Evolutionary conservation across 202 grass and related monocot genomes (phyloP), one percentile per base, ranked within the genome.

Genomic region (Panicum virgatum): DNA sequence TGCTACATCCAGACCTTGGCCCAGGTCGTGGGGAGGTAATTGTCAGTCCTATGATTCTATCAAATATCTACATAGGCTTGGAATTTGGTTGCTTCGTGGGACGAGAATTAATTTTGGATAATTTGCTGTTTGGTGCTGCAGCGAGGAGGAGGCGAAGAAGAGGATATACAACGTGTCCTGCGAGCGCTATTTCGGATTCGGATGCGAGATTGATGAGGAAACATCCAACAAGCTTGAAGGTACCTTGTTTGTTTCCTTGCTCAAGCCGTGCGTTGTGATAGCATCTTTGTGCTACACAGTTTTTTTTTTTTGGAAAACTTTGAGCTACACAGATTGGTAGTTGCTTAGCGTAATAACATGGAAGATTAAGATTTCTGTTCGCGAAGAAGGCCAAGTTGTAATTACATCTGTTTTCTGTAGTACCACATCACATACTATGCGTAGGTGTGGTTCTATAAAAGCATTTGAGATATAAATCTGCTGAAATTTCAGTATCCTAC

Each of bases 181-280:
- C 11, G 94, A 97, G 43, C 88, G 92, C 1, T 97, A 97, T 63
- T 97, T 94, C 51, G 94, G 92, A 12, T 97, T 97, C 20, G 95
- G 92, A 20, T 97, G 95, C 57, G 90, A 94, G 73, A 91, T 97
- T 83, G 94, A 94, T 62, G 90, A 97, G 71, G 92, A 92, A 38
- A 94, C 92, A 2, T 97, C 92, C 7, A 97, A 94, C 85, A 97
- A 94, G 81, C 83, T 94, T 2, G 91, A 94, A 94, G 94, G 92
- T 94, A 25, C 0, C 8, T 7, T 34, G 42, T 11, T 62, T 45
- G 2, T 6, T 85, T 80, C n/a, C 37, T 39, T 59, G 19, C 74
- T 47, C 16, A 51, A 48, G 37, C 53, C 3, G 22, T 63, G 60
- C 62, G 65, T 56, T 44, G 32, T 30, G 71, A 6, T 47, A 12